Evolutionary conservation across 805 yeast genomes (phyloP), one percentile per base, ranked within the genome.

Genomic region (Kluyveromyces wickerhamii): DNA sequence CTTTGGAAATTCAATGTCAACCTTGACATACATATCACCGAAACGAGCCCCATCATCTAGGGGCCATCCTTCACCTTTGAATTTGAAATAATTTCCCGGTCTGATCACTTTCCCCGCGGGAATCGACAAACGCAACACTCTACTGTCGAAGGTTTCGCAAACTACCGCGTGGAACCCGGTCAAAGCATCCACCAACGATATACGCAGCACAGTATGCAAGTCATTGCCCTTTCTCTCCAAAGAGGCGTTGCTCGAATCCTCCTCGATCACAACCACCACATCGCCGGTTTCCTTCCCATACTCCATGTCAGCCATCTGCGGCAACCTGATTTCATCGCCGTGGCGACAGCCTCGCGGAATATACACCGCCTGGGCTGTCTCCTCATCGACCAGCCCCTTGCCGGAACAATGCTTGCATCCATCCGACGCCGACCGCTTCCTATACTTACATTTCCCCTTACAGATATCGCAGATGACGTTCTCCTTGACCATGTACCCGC

Each of bases 61-160:
- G 1, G 95, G 95, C 94, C 89, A 85, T 4, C 96, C 96, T 55
- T 86, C 95, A 27, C 71, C 71, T 25, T 67, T 57, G 9, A 88
- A 62, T 39, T 75, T 67, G 21, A 88, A 54, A 37, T 62, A 69
- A 42, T 85, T 84, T 7, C 81, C 79, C 0, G 95, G 95, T 48
- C 79, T 70, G 5, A 87, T 50, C 5, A 89, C 95, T 56, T 79
- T 80, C 1, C 96, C 96, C 4, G 69, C 62, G 1, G 88, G 87
- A 0, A 79, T 71, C 1, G 74, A 63, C 10, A 88, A 53, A 34
- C 70, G 70, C 10, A 87, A 57, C 23, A 76, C 72, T 42, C 96
- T 73, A 12, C 80, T 88, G 57, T 92, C 97, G 36, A 88, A 66
- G 43, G 85, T 92, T 43, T 72, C 72, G 7, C 81, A 61, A 2